Percentiles rank a stretch among this genome's conserved stretches.
Conservation (phyloP, 164 flowering plant species). For the Brasenia schreberi region DNA sequence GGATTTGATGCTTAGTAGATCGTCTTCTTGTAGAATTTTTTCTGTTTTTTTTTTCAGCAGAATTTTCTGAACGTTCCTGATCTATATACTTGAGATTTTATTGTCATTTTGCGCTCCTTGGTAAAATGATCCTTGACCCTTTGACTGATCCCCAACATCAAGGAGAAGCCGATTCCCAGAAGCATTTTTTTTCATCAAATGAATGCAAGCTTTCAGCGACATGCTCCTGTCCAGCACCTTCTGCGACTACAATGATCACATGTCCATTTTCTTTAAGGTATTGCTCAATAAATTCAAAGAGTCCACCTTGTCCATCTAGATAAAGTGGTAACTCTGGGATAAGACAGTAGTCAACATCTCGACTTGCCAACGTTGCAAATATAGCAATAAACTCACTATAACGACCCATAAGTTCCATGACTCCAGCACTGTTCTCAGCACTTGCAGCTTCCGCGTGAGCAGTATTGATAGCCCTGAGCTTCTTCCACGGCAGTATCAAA, state of each 20-base stretch:
- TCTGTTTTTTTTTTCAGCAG: too few relatives aligned
- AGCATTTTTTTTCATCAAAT: conserved; percentile 44
- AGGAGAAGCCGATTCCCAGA: conserved; percentile 69
- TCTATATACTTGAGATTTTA: conserved; percentile 22
- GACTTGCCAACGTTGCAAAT: conserved; percentile 66
- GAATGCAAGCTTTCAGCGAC: conserved; percentile 26
- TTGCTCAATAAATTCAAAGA: conserved; percentile 33
- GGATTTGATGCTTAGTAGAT: background rate
- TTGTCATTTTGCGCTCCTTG: conserved; percentile 32
- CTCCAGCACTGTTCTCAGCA: conserved; percentile 71
- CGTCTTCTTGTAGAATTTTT: background rate
- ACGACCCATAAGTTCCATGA: conserved; percentile 87
- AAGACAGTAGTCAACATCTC: conserved; percentile 66
- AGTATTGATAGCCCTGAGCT: conserved; percentile 92
- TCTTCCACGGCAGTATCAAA: conserved; percentile 95
- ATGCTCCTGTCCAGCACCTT: conserved; percentile 58
- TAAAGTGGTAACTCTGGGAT: conserved; percentile 56
- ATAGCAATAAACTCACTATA: conserved; percentile 69
- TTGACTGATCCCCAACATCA: conserved; percentile 79
- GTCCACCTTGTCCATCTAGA: conserved; percentile 51
- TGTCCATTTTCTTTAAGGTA: conserved; percentile 46
- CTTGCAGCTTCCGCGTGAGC: conserved; percentile 86
- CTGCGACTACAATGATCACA: conserved; percentile 52
- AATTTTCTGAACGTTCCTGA: too few relatives aligned
- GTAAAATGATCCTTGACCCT: conserved; percentile 69